Evolutionary conservation across 2,329 filamentous ascomycete species (phyloP).

Genomic region (Verticillium longisporum): DNA sequence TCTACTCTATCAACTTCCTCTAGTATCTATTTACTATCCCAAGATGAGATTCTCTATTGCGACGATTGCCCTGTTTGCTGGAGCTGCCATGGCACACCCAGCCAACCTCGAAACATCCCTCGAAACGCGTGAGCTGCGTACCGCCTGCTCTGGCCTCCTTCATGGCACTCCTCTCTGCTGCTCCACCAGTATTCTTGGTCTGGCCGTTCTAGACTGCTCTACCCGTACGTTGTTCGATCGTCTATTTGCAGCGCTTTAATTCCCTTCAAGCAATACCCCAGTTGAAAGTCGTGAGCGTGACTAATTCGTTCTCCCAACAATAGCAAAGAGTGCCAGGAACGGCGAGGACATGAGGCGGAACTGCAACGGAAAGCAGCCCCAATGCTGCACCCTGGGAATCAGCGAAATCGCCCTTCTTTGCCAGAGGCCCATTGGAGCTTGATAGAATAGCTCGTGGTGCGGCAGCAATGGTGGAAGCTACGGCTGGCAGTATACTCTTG

Average conservation of each 20-base stretch:
- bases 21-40: background rate
- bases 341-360: background rate
- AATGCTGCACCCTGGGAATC: background rate
- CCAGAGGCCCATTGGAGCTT: background rate
- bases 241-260: background rate
- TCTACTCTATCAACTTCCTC: background rate
- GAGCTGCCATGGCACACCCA: constrained; percentile 19
- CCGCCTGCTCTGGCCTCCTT: constrained; percentile 33
- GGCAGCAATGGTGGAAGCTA: too few relatives aligned
- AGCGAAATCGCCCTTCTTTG: background rate
- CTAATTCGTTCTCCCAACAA: background rate
- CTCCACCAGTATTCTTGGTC: constrained; percentile 51
- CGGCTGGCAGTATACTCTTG: too few relatives aligned
- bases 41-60: constrained; percentile 10
- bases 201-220: constrained; percentile 51
- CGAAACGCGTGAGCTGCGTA: constrained; percentile 26
- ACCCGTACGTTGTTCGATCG: background rate
- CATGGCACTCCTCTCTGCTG: constrained; percentile 48
- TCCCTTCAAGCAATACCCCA: background rate
- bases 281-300: background rate
- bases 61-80: constrained; percentile 10
- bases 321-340: background rate
- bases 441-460: background rate
- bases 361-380: background rate
- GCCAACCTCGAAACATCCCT: constrained; percentile 25